These are phyloP conservation scores for Umbilicus rupestris DNA, from an alignment of 164 flowering plant species.

Conservation along the genomic window DNA sequence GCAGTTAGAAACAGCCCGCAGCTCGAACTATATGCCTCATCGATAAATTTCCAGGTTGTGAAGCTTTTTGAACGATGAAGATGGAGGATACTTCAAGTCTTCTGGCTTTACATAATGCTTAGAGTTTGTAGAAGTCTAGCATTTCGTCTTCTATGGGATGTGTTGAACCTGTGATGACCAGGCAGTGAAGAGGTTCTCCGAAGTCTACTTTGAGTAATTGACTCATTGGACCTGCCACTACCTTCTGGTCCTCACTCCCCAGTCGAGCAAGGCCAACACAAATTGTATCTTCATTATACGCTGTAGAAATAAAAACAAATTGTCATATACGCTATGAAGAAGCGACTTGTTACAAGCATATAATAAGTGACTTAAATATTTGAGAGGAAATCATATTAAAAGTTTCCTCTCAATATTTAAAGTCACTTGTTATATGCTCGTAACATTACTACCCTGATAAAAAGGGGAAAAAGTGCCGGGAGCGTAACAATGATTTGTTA, in stretches of 20 bases:
- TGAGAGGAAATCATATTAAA: no score
- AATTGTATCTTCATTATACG: slow-evolving; percentile 49
- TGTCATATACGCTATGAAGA: background rate
- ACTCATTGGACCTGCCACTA: slow-evolving; percentile 71
- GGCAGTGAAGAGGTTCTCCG: slow-evolving; percentile 89
- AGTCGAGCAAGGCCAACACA: slow-evolving; percentile 91
- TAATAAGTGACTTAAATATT: background rate
- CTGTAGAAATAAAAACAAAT: slow-evolving; percentile 27
- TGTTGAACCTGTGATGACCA: slow-evolving; percentile 69
- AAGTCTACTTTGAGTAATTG: slow-evolving; percentile 58
- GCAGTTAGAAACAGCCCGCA: no score
- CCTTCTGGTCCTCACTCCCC: slow-evolving; percentile 74
- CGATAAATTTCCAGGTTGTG: no score
- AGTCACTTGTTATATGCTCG: no score
- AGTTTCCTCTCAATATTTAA: no score
- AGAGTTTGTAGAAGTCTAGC: slow-evolving; percentile 47
- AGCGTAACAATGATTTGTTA: no score
- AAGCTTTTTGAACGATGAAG: no score
- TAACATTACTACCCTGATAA: no score
- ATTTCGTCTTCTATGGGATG: slow-evolving; percentile 89
- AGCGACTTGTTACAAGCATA: no score
- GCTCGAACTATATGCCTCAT: no score
- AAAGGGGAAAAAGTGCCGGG: no score
- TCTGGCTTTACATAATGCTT: background rate
- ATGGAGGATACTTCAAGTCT: no score